These are phyloP conservation scores for Copromyces sp. DNA, from an alignment of 495 filamentous ascomycete genomes.

Conservation along the genomic window DNA sequence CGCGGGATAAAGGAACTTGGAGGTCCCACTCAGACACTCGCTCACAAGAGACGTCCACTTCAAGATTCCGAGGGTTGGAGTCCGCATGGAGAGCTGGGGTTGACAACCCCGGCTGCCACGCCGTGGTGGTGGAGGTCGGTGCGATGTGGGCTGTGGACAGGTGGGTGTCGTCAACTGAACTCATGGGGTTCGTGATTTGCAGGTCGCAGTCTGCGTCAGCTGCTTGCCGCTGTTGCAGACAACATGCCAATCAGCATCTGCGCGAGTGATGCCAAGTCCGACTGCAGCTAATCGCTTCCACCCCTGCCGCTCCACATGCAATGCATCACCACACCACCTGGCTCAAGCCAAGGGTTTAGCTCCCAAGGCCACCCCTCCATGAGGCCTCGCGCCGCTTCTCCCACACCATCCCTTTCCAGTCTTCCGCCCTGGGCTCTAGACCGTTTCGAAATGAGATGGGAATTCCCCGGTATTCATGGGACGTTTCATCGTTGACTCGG, in stretches of 20 bases:
- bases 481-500: background rate
- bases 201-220: slow-evolving; percentile 21
- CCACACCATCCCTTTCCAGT: slow-evolving; percentile 19
- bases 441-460: background rate
- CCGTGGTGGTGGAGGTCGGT: background rate
- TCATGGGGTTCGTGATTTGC: slow-evolving; percentile 19
- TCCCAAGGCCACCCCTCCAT: slow-evolving; percentile 9
- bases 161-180: slow-evolving; percentile 10
- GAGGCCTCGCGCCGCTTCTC: slow-evolving; percentile 3
- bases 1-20: background rate
- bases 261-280: slow-evolving; percentile 13
- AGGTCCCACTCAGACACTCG: background rate
- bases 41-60: background rate
- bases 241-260: slow-evolving; percentile 10
- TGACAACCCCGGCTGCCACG: background rate
- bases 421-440: background rate
- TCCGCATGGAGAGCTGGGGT: background rate
- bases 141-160: background rate
- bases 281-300: slow-evolving; percentile 17
- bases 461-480: background rate
- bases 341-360: slow-evolving; percentile 10
- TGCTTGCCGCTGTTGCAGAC: slow-evolving; percentile 16
- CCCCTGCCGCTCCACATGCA: slow-evolving; percentile 11
- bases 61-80: background rate
- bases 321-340: slow-evolving; percentile 2